Conservation (phyloP, 495 filamentous ascomycete species). For the Pyrenula massariospora region DNA sequence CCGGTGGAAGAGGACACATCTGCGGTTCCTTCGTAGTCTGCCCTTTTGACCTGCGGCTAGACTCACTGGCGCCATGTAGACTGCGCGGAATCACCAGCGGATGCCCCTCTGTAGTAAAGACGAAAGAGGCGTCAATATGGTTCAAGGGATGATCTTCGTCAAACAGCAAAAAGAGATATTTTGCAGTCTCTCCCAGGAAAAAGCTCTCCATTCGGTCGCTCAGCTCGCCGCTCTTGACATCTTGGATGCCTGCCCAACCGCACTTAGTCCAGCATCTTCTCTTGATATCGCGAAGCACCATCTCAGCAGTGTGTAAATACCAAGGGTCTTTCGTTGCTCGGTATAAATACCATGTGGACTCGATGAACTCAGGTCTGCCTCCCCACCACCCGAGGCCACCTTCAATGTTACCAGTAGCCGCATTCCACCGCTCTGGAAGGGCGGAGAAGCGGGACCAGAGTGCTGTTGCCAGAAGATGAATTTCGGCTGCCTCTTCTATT, state of each 20-base stretch:
- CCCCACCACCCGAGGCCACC: constrained; percentile 88
- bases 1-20: constrained; percentile 48
- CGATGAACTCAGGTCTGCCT: constrained; percentile 88
- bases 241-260: constrained; percentile 91
- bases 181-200: constrained; percentile 90
- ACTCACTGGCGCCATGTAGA: background rate
- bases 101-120: constrained; percentile 94
- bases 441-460: constrained; percentile 91
- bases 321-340: constrained; percentile 89
- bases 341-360: constrained; percentile 89
- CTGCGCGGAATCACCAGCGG: constrained; percentile 72
- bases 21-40: constrained; percentile 2
- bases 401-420: constrained; percentile 74
- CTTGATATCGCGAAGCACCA: constrained; percentile 82
- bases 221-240: constrained; percentile 79
- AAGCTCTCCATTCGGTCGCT: constrained; percentile 99
- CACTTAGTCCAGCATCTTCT: constrained; percentile 86
- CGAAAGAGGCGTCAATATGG: constrained; percentile 70
- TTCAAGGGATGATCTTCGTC: constrained; percentile 80
- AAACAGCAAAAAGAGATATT: constrained; percentile 88
- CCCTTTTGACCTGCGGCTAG: background rate
- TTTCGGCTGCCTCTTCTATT: constrained; percentile 78
- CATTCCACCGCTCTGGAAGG: constrained; percentile 87
- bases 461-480: constrained; percentile 80
- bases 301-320: constrained; percentile 92